Conservation (phyloP, 2,329 filamentous ascomycete genomes). For the Kalmusia sp. region DNA sequence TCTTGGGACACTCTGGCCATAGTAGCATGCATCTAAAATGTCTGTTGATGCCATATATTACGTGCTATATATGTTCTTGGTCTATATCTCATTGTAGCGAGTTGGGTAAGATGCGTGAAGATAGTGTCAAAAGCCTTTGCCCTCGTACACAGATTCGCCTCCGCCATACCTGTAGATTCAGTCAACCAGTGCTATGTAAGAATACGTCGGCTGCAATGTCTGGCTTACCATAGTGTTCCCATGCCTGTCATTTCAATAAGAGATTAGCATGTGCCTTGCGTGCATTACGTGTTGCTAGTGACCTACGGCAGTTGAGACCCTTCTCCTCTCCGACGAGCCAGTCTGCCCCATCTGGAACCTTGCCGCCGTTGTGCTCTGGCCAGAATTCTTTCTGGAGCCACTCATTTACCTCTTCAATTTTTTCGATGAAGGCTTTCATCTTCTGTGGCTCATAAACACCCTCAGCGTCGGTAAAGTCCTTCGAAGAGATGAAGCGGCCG, state of each 20-base stretch:
- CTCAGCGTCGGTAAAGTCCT: slow-evolving; percentile 58
- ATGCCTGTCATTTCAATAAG: slow-evolving; percentile 38
- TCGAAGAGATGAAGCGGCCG: slow-evolving; percentile 75
- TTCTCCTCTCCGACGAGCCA: slow-evolving; percentile 89
- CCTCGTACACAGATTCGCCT: slow-evolving; percentile 70
- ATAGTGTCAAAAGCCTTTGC: slow-evolving; percentile 54
- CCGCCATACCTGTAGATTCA: slow-evolving; percentile 69
- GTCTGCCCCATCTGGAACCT: slow-evolving; percentile 64
- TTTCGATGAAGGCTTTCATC: slow-evolving; percentile 69
- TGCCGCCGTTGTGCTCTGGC: slow-evolving; percentile 55
- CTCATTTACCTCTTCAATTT: slow-evolving; percentile 77
- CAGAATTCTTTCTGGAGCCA: slow-evolving; percentile 77
- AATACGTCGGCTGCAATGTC: background rate
- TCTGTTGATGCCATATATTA: background rate
- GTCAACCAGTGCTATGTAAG: background rate
- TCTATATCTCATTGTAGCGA: background rate
- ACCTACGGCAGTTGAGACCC: slow-evolving; percentile 80
- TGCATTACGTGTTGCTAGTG: slow-evolving; percentile 66
- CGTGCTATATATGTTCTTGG: background rate
- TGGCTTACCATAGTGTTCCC: slow-evolving; percentile 72
- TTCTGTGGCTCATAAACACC: slow-evolving; percentile 60
- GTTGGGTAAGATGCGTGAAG: no score
- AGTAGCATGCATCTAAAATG: no score
- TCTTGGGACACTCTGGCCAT: no score
- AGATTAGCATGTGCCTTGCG: background rate